Conservation (phyloP, 495 filamentous ascomycete species). For the Monascus purpureus region DNA sequence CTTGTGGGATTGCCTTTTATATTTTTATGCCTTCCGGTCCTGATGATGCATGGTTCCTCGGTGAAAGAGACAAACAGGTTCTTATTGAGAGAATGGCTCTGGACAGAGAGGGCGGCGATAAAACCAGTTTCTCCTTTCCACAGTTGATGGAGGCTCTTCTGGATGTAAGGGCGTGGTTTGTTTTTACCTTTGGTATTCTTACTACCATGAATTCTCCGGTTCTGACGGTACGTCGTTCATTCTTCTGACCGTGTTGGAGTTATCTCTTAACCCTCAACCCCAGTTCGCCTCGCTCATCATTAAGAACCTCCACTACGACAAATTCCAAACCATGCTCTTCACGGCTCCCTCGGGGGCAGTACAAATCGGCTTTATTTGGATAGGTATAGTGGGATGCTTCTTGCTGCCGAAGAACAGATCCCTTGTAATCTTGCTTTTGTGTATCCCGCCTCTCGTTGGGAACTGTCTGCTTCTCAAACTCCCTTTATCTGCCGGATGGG, state of each 20-base stretch:
- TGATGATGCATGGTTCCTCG: constrained; percentile 44
- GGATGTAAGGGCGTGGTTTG: constrained; percentile 46
- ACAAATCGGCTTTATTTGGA: constrained; percentile 18
- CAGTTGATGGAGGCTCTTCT: constrained; percentile 41
- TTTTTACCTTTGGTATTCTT: constrained; percentile 40
- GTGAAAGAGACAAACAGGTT: constrained; percentile 35
- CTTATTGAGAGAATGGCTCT: constrained; percentile 38
- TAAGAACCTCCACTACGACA: constrained; percentile 14
- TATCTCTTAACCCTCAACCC: constrained; percentile 1
- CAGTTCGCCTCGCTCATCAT: constrained; percentile 23
- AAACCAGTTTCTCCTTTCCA: constrained; percentile 36
- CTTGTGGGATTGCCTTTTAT: constrained; percentile 36
- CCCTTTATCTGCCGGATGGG: constrained; percentile 14
- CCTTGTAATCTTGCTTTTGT: constrained; percentile 10
- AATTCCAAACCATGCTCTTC: constrained; percentile 19
- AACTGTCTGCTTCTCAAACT: constrained; percentile 17
- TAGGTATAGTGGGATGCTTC: constrained; percentile 12
- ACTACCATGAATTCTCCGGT: constrained; percentile 14
- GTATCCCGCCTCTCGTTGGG: constrained; percentile 16
- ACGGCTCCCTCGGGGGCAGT: constrained; percentile 19
- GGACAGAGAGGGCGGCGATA: constrained; percentile 48
- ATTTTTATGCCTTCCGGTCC: constrained; percentile 44
- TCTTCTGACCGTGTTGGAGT: constrained; percentile 4
- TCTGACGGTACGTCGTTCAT: constrained; percentile 7
- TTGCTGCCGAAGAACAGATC: constrained; percentile 11